These are phyloP conservation scores for Tolypocladium inflatum DNA, from an alignment of 2,329 filamentous ascomycete species.

Conservation along the genomic window DNA sequence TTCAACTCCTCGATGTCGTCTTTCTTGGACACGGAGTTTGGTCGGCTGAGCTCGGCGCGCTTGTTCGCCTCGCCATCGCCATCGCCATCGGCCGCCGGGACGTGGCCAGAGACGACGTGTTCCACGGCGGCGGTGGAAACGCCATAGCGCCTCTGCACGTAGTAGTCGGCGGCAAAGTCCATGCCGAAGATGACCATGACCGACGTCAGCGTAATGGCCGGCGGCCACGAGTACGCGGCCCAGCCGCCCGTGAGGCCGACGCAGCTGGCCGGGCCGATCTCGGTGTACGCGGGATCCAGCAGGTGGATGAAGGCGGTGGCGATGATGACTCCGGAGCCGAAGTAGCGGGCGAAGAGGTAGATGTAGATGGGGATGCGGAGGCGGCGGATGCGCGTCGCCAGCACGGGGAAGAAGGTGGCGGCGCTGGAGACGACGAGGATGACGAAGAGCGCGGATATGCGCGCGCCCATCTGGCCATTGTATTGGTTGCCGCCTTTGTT, in stretches of 20 bases:
- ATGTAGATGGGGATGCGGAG: not conserved
- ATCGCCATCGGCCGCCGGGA: not conserved
- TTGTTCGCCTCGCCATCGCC: not conserved
- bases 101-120: not conserved
- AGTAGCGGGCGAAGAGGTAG: not conserved
- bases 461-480: not conserved
- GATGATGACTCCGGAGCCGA: not conserved
- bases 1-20: not conserved
- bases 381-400: not conserved
- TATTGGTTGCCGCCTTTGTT: not conserved
- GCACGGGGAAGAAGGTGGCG: not conserved
- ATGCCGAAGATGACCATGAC: constrained; percentile 39
- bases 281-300: not conserved
- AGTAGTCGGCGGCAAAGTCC: constrained; percentile 40
- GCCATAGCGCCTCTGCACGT: constrained; percentile 37
- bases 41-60: not conserved
- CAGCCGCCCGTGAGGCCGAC: constrained; percentile 40
- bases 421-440: not conserved
- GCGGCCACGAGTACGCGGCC: constrained; percentile 40
- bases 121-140: constrained; percentile 1
- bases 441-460: not conserved
- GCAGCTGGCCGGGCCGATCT: constrained; percentile 25
- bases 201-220: constrained; percentile 38
- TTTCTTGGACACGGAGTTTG: not conserved
- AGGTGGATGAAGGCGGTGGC: not conserved